Percentiles rank a stretch among this genome's conserved stretches.
Evolutionary conservation across 176 grass and related monocot genomes (phyloP).

Genomic region (Rhynchospora pubera): DNA sequence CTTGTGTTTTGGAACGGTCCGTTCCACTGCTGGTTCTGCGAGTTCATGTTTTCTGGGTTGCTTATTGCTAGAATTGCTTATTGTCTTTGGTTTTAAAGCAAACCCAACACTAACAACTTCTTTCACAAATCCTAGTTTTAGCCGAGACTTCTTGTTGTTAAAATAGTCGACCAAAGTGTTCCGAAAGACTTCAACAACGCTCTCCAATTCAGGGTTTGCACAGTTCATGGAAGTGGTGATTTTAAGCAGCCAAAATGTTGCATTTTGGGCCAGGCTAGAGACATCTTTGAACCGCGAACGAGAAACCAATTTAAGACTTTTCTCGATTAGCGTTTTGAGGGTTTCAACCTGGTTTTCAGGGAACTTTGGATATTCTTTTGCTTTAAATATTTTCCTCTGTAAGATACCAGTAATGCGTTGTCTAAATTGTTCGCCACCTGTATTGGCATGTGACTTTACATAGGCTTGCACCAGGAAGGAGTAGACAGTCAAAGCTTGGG

Average conservation of each 20-base stretch:
- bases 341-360: conserved; percentile 32
- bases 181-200: conserved; percentile 50
- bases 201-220: conserved; percentile 41
- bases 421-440: conserved; percentile 57
- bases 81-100: no score
- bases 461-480: conserved; percentile 78
- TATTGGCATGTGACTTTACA: conserved; percentile 68
- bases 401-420: conserved; percentile 75
- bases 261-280: conserved; percentile 54
- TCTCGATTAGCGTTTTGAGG: conserved; percentile 53
- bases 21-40: no score
- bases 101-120: no score
- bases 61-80: no score
- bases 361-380: conserved; percentile 62
- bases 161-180: conserved; percentile 63
- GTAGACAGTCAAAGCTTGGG: conserved; percentile 56
- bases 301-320: conserved; percentile 52
- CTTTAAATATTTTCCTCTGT: conserved; percentile 89
- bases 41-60: no score
- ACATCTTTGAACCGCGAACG: conserved; percentile 60
- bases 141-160: conserved; percentile 62
- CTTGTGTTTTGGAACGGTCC: no score
- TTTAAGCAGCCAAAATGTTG: conserved; percentile 83
- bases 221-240: conserved; percentile 54
- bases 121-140: conserved; percentile 75